Evolutionary conservation across 192 early-diverging fungal species (phyloP), one percentile per base, ranked within the genome.

Genomic region (Entomortierella beljakovae): DNA sequence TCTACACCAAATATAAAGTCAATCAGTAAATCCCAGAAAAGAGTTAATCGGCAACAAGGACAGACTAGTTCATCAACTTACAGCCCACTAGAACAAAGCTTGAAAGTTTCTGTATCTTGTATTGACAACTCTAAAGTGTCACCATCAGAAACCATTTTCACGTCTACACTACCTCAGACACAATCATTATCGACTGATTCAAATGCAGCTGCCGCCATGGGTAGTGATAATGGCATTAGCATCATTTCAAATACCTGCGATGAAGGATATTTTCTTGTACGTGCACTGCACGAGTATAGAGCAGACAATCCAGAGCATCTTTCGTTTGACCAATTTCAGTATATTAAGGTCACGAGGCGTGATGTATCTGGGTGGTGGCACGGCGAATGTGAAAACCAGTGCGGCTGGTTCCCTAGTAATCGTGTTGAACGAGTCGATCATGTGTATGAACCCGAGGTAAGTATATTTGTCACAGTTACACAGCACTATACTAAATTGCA

Each of bases 401-500:
- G 63, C n/a, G 71, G 71, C 5, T 74, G 71, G 71, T 74, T 74
- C 22, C 71, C 71, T n/a, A 74, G 71, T 38, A 74, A 74, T 40
- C 62, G 71, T 16, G 71, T 74, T 18, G 71, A 74, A 50, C 37
- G 64, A 48, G 71, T 74, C 16, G 26, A 37, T 13, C 37, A 57
- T 23, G 64, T 56, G 5, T 74, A 66, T 38, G 70, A 73, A 37
- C 25, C 53, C 29, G 70, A 71, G 70, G 70, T 71, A 58, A 62
- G 43, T 28, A 35, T 18, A 49, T 23, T 46, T 46, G n/a, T n/a
- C n/a, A n/a, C n/a, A n/a, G n/a, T n/a, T n/a, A n/a, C n/a, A n/a
- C n/a, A n/a, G 51, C 1, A 65, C 38, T n/a, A 52, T 48, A 59
- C 43, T 51, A 6, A n/a, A n/a, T n/a, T n/a, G n/a, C n/a, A n/a